Conservation (phyloP, 768 basidiomycete genomes). For the Amanita thiersii region DNA sequence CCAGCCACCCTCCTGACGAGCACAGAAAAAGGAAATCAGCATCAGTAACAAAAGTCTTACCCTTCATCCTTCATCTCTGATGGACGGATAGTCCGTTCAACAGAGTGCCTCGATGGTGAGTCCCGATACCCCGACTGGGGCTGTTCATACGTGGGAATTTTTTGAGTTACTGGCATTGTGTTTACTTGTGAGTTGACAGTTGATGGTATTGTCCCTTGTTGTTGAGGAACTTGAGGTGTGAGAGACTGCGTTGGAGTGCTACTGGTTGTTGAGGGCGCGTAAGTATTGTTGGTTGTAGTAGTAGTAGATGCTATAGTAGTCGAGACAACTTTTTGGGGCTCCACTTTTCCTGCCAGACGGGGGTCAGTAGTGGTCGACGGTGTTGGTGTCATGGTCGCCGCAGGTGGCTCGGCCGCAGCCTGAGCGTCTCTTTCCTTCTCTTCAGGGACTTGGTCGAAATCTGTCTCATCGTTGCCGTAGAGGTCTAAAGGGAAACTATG, state of each 20-base stretch:
- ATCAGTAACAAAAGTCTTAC: slow-evolving; percentile 52
- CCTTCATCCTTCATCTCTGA: slow-evolving; percentile 98
- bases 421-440: slow-evolving; percentile 11
- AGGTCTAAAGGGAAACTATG: slow-evolving; percentile 39
- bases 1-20: slow-evolving; percentile 12
- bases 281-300: slow-evolving; percentile 10
- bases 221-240: slow-evolving; percentile 7
- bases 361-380: slow-evolving; percentile 10
- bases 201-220: slow-evolving; percentile 10
- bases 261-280: slow-evolving; percentile 10
- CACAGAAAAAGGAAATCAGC: slow-evolving; percentile 13
- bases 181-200: slow-evolving; percentile 18
- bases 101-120: slow-evolving; percentile 30
- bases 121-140: slow-evolving; percentile 45
- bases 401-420: slow-evolving; percentile 10
- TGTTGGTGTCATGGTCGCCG: slow-evolving; percentile 12
- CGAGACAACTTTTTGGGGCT: slow-evolving; percentile 11
- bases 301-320: slow-evolving; percentile 14
- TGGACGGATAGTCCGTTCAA: slow-evolving; percentile 66
- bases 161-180: slow-evolving; percentile 44
- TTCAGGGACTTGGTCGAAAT: slow-evolving; percentile 33
- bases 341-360: slow-evolving; percentile 4
- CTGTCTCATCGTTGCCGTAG: slow-evolving; percentile 66
- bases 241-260: slow-evolving; percentile 5
- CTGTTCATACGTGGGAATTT: slow-evolving; percentile 75